These are phyloP conservation scores for Xylaria telfairii DNA, from an alignment of 495 filamentous ascomycete genomes.

Conservation along the genomic window DNA sequence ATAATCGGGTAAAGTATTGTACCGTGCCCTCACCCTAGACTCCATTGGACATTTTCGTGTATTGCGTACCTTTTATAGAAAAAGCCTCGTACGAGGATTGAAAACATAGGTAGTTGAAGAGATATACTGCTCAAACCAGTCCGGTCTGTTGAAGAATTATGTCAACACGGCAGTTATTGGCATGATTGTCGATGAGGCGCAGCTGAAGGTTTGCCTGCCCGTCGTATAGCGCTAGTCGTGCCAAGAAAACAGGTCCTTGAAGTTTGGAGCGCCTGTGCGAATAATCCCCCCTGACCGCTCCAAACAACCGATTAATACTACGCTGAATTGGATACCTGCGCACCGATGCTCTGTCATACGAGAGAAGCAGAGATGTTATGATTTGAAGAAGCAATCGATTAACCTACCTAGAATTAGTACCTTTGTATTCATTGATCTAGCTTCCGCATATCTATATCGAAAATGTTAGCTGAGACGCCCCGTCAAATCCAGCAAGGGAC, in stretches of 20 bases:
- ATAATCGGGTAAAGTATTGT: neutral
- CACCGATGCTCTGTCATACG: neutral
- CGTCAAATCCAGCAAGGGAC: neutral
- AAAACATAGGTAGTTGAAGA: no score
- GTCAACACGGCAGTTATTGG: neutral
- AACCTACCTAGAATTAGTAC: neutral
- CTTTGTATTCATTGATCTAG: no score
- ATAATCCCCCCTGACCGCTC: conserved; percentile 5
- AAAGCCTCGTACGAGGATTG: no score
- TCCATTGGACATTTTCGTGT: no score
- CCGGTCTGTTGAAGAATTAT: neutral
- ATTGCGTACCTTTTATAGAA: no score
- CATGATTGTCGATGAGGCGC: conserved; percentile 12
- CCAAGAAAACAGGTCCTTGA: neutral
- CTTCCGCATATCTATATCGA: neutral
- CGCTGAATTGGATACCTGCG: neutral
- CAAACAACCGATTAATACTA: neutral
- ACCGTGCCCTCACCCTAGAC: no score
- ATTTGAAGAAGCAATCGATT: neutral
- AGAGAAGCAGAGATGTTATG: neutral
- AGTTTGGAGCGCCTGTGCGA: neutral
- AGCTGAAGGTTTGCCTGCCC: conserved; percentile 17
- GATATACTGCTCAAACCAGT: neutral
- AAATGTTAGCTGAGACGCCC: conserved; percentile 4
- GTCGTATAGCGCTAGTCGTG: neutral